A percentile compares a stretch with the other conserved stretches of the same genome.
Evolutionary conservation across 106 monocot genomes (phyloP).

Genomic region (Allium cepa): DNA sequence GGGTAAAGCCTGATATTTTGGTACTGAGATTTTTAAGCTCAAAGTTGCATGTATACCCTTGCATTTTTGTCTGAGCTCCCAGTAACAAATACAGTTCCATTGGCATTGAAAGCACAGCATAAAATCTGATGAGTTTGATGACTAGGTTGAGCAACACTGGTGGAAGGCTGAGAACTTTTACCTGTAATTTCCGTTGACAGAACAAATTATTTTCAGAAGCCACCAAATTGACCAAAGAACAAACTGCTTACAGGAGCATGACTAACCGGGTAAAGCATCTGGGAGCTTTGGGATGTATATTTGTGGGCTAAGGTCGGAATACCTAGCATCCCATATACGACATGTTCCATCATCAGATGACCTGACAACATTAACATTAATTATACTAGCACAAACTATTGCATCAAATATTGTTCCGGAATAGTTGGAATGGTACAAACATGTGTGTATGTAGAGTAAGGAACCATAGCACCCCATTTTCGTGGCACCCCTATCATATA

Average conservation of each 20-base stretch:
- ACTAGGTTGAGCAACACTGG: conserved; percentile 40
- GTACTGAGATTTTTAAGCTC: too few relatives aligned
- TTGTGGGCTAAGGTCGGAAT: conserved; percentile 57
- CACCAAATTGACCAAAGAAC: not conserved
- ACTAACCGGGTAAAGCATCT: conserved; percentile 61
- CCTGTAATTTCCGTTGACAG: conserved; percentile 39
- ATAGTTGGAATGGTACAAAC: not conserved
- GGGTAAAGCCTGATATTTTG: too few relatives aligned
- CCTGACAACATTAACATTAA: conserved; percentile 24
- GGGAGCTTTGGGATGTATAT: conserved; percentile 80
- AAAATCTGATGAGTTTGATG: conserved; percentile 72
- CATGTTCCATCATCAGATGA: conserved; percentile 99
- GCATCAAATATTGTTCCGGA: not conserved
- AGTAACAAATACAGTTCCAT: conserved; percentile 97
- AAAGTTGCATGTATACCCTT: conserved; percentile 37
- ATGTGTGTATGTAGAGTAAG: not conserved
- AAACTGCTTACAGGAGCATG: not conserved
- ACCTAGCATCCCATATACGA: conserved; percentile 95
- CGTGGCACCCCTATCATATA: too few relatives aligned
- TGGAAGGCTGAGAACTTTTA: conserved; percentile 52
- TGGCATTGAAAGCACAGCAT: conserved; percentile 97
- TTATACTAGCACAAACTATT: not conserved
- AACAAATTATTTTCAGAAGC: not conserved
- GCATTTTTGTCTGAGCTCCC: conserved; percentile 97
- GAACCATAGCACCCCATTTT: too few relatives aligned